These are phyloP conservation scores for Eucalyptus virginea DNA, from an alignment of 345 rosid genomes.

Conservation along the genomic window DNA sequence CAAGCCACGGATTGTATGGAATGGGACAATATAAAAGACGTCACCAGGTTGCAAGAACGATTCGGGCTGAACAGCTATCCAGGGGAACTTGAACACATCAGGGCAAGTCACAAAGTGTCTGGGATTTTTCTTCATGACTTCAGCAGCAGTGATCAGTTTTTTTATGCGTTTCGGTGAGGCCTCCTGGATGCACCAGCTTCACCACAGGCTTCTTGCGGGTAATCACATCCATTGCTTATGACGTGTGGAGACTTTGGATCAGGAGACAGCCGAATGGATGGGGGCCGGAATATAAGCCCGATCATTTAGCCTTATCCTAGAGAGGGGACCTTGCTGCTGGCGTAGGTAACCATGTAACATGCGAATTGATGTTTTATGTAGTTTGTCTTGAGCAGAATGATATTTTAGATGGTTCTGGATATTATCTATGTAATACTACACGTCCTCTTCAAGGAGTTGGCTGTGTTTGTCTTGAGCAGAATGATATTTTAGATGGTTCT, in stretches of 20 bases:
- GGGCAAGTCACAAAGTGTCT: slow-evolving; percentile 34
- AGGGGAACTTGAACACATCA: slow-evolving; percentile 27
- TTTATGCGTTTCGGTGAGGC: slow-evolving; percentile 9
- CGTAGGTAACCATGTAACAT: neutral
- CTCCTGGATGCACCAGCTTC: slow-evolving; percentile 30
- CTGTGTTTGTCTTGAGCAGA: too few species aligned
- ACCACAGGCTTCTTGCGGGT: neutral
- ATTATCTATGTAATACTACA: neutral
- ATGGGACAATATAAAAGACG: slow-evolving; percentile 25
- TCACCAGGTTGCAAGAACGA: slow-evolving; percentile 18
- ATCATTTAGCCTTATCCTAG: neutral
- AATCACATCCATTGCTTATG: neutral
- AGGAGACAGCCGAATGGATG: neutral
- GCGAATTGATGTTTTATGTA: neutral
- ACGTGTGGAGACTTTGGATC: neutral
- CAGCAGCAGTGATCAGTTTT: slow-evolving; percentile 14
- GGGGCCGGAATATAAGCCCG: neutral
- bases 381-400: neutral
- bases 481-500: too few species aligned
- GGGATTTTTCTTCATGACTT: slow-evolving; percentile 32
- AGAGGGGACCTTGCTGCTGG: neutral
- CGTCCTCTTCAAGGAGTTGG: too few species aligned
- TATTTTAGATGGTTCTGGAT: neutral
- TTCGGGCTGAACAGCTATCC: slow-evolving; percentile 29
- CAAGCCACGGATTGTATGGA: slow-evolving; percentile 10